phyloP scores from a whole-genome alignment of 1,284 basidiomycete genomes.

The Moesziomyces globuligerus region DNA sequence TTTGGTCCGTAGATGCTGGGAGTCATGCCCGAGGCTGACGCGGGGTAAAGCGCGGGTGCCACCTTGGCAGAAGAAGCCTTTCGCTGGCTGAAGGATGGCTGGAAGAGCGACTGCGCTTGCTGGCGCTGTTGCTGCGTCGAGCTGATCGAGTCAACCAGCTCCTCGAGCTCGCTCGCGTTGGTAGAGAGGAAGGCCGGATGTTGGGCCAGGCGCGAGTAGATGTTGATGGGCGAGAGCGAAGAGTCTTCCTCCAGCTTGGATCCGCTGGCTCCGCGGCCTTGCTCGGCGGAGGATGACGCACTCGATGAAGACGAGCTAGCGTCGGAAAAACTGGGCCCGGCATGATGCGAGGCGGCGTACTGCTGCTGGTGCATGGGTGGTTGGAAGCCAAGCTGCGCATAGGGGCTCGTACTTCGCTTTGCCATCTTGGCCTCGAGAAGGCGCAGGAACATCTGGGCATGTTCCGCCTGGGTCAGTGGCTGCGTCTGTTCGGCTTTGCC shows the following conservation, averaged over 20 bases:
- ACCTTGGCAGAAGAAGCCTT: constrained; percentile 20
- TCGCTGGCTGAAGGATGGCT: constrained; percentile 29
- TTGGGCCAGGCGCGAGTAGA: constrained; percentile 56
- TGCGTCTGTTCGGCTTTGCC: constrained; percentile 20
- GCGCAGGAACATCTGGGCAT: constrained; percentile 53
- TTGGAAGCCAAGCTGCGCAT: constrained; percentile 56
- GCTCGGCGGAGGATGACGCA: constrained; percentile 12
- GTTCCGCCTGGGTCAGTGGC: constrained; percentile 41
- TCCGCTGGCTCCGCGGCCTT: no score
- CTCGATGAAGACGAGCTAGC: constrained; percentile 24
- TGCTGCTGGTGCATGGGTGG: constrained; percentile 46
- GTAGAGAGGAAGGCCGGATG: constrained; percentile 60
- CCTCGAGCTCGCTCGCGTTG: constrained; percentile 55
- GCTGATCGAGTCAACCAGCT: constrained; percentile 55
- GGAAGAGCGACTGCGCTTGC: constrained; percentile 17
- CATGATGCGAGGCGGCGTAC: constrained; percentile 15
- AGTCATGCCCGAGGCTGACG: constrained; percentile 22
- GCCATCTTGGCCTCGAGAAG: constrained; percentile 53
- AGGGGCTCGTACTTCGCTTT: constrained; percentile 39
- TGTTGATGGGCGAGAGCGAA: constrained; percentile 52
- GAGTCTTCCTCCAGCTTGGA: constrained; percentile 23
- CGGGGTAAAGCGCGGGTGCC: constrained; percentile 18
- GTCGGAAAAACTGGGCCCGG: constrained; percentile 26
- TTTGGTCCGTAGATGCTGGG: constrained; percentile 40
- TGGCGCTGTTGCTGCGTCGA: constrained; percentile 24